Conservation (phyloP, 192 early-diverging fungal genomes). For the Coemansia sp. region DNA sequence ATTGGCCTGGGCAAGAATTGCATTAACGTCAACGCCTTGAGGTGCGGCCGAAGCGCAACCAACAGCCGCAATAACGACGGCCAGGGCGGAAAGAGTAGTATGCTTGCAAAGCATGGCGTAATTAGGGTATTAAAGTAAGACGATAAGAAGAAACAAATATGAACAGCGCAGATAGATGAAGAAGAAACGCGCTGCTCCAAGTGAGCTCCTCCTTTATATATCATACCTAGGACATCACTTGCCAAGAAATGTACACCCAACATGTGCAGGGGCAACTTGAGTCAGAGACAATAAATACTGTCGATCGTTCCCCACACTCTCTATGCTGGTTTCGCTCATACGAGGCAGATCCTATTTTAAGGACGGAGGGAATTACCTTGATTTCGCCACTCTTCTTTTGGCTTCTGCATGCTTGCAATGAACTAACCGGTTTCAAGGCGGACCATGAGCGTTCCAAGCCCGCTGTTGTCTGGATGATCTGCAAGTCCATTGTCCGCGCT, state of each 20-base stretch:
- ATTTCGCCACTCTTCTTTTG: not conserved
- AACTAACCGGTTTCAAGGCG: not conserved
- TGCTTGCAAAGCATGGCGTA: conserved; percentile 3
- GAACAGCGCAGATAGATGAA: not conserved
- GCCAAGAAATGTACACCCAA: too few species aligned
- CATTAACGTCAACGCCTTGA: conserved; percentile 6
- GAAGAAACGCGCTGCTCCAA: not conserved
- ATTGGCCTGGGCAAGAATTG: not conserved
- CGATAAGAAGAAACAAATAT: not conserved
- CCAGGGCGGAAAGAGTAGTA: not conserved
- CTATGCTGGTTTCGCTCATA: not conserved
- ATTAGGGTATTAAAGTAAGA: not conserved
- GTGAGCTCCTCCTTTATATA: not conserved
- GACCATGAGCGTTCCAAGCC: not conserved
- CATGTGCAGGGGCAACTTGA: not conserved
- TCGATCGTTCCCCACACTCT: not conserved
- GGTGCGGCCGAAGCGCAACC: conserved; percentile 8
- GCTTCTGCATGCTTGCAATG: not conserved
- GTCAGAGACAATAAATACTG: not conserved
- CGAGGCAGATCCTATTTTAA: not conserved
- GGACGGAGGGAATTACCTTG: not conserved
- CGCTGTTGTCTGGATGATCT: not conserved
- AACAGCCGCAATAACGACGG: conserved; percentile 3
- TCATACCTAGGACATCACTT: not conserved
- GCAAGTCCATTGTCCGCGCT: not conserved